Evolutionary conservation across 169 alveolate species (phyloP).

Genomic region (Plasmodium knowlesi): DNA sequence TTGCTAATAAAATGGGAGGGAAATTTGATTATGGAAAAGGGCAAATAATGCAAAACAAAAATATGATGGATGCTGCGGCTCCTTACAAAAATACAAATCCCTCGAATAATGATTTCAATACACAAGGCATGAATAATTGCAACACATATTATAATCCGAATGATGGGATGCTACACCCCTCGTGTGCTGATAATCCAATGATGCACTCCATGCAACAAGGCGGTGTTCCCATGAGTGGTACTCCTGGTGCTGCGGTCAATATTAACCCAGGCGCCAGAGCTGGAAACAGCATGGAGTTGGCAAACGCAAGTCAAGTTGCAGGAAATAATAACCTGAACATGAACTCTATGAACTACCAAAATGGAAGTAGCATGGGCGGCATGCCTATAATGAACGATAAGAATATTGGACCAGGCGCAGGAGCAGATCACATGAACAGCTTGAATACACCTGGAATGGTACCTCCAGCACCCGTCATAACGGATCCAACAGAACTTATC

Average conservation of each 20-base stretch:
- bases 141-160: not conserved
- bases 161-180: not conserved
- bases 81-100: not conserved
- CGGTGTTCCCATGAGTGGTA: not conserved
- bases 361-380: not conserved
- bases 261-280: not conserved
- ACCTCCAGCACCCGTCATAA: not conserved
- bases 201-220: not conserved
- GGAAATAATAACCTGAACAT: not conserved
- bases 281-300: not conserved
- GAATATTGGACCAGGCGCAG: not conserved
- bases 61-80: not conserved
- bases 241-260: not conserved
- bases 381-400: constrained; percentile 6
- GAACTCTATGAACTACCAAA: constrained; percentile 17
- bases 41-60: constrained; percentile 2
- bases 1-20: not conserved
- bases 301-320: not conserved
- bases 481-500: constrained; percentile 52
- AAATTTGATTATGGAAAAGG: not conserved
- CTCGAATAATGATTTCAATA: not conserved
- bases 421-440: not conserved
- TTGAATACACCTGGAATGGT: not conserved
- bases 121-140: constrained; percentile 11
- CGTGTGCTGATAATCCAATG: constrained; percentile 8